Evolutionary conservation across 106 monocot species (phyloP).

Genomic region (Alisma plantagoaquatica): DNA sequence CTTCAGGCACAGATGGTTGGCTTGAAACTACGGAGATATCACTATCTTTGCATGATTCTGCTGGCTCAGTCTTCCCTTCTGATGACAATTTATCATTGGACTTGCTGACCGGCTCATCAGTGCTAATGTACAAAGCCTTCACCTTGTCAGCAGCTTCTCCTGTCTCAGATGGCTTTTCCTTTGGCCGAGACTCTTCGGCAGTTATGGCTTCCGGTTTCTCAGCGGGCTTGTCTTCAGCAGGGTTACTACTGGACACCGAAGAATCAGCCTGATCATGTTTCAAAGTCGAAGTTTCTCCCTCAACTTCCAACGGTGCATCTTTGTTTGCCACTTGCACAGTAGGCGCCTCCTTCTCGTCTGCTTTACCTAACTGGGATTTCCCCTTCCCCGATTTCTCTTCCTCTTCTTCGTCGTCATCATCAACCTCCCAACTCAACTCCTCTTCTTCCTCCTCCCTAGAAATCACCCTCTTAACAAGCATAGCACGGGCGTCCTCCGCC

Average conservation of each 20-base stretch:
- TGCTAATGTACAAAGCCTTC: background rate
- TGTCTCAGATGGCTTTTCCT: constrained; percentile 19
- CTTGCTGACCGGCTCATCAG: constrained; percentile 17
- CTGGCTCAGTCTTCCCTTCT: constrained; percentile 21
- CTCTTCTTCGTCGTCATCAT: constrained; percentile 45
- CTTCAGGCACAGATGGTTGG: constrained; percentile 54
- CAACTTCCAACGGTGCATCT: background rate
- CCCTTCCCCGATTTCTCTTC: constrained; percentile 3
- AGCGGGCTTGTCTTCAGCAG: background rate
- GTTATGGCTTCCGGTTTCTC: background rate
- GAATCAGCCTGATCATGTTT: background rate
- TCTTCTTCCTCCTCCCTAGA: constrained; percentile 64
- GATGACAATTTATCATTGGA: constrained; percentile 16
- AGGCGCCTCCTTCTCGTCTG: too few relatives aligned
- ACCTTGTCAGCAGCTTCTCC: background rate
- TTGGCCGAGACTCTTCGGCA: constrained; percentile 12
- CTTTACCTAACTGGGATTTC: too few relatives aligned
- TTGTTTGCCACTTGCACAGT: background rate
- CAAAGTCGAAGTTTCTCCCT: constrained; percentile 8
- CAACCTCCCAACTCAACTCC: constrained; percentile 57
- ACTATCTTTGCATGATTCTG: constrained; percentile 50
- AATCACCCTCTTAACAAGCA: constrained; percentile 73
- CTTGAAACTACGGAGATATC: constrained; percentile 55
- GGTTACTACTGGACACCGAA: background rate
- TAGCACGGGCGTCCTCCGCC: constrained; percentile 74